phyloP scores from a whole-genome alignment of 345 rosid genomes.

The Linum usitatissimum region DNA sequence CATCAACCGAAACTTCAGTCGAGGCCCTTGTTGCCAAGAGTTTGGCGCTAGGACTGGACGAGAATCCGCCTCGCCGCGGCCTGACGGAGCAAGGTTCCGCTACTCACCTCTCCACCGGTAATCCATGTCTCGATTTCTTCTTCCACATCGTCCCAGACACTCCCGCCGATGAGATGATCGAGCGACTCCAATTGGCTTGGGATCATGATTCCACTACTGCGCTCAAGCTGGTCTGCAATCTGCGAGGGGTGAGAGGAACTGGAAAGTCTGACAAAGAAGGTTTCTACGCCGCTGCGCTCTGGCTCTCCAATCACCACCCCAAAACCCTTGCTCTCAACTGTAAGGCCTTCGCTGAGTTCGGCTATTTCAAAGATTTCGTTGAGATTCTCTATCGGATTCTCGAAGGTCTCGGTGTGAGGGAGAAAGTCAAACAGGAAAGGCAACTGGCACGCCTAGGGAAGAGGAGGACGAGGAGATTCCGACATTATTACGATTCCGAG shows the following conservation, averaged over 20 bases:
- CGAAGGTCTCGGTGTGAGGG: conserved; percentile 8
- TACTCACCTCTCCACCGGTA: conserved; percentile 10
- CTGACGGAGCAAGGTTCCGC: conserved; percentile 3
- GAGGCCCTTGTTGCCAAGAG: too few species aligned
- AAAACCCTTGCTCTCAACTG: conserved; percentile 14
- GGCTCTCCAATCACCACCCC: conserved; percentile 13
- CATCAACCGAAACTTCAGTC: too few species aligned
- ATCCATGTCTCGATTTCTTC: conserved; percentile 16
- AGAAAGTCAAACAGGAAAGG: background rate
- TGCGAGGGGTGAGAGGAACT: conserved; percentile 17
- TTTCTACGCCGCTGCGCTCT: conserved; percentile 12
- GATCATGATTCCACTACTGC: conserved; percentile 8
- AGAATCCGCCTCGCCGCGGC: background rate
- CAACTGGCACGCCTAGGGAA: too few species aligned
- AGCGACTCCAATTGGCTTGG: conserved; percentile 8
- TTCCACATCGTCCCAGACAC: conserved; percentile 13
- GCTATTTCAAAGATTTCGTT: conserved; percentile 10
- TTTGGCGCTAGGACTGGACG: too few species aligned
- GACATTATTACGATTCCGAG: too few species aligned
- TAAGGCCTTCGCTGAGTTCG: conserved; percentile 6
- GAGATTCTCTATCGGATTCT: conserved; percentile 9
- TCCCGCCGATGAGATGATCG: background rate
- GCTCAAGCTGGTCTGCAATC: conserved; percentile 14
- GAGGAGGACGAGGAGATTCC: background rate
- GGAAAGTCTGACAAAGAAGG: conserved; percentile 20